Evolutionary conservation across 495 filamentous ascomycete genomes (phyloP), one percentile per base, ranked within the genome.

Genomic region (Echria macrotheca): DNA sequence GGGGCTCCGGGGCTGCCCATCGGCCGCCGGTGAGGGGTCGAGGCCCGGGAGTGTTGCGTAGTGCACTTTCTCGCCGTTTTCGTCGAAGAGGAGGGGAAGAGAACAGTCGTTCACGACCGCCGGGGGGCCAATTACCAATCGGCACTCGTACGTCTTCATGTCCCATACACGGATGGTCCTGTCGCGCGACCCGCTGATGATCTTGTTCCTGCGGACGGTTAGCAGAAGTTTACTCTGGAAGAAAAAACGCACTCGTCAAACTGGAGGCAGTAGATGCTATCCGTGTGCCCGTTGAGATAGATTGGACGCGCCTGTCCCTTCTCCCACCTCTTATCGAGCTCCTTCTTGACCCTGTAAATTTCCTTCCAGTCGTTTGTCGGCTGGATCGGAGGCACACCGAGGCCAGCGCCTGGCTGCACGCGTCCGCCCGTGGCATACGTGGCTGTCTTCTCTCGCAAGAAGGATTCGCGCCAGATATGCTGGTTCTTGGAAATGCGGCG

Each of bases 231-330:
- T n/a, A n/a, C n/a, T n/a, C n/a, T n/a, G n/a, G n/a, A n/a, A 14
- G 15, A 3, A 39, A 35, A 12, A 26, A 8, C 12, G 10, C 42
- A 88, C 85, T 97, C 91, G 64, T 98, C 93, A 69, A 96, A 98
- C 63, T 97, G 93, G 31, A 91, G 81, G 65, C 93, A 97, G 68
- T 98, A 98, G 19, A 98, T 91, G 53, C 88, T 95, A 65, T 97
- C 93, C 9, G 79, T 79, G 59, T 98, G 93, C 1, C 94, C 93
- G 59, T 91, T 86, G 14, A 97, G 72, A 63, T 95, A 96, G 44
- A 94, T 84, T 0, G 87, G 83, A 33, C 81, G 84, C 19, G 87
- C 86, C 44, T 82, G 78, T 50, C 87, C 85, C 33, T 81, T 67
- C 52, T 79, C 80, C 93, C 93, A 98, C 39, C 85, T 81, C 40